Evolutionary conservation across 2,329 filamentous ascomycete genomes (phyloP), one percentile per base, ranked within the genome.

Genomic region (Monosporascus sp.): DNA sequence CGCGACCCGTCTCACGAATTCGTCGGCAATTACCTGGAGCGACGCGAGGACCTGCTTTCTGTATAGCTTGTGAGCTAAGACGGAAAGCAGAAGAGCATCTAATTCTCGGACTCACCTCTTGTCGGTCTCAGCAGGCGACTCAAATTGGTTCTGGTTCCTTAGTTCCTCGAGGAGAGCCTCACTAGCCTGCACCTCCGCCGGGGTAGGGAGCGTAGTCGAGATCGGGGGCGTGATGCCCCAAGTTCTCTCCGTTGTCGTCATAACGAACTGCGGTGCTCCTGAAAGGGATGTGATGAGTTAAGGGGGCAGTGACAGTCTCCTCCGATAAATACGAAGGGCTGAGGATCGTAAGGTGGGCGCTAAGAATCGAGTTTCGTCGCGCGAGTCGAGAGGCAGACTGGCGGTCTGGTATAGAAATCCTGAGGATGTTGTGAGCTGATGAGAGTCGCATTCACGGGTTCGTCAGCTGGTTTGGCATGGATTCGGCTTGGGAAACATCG

Each of bases 71-170:
- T 59, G 25, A 60, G 53, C 25, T 49, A 18, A n/a, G 50, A 20
- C 68, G 87, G 53, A 48, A 45, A 17, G 38, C 47, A 47, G 17
- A 36, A 20, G 50, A 51, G 36, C 17, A 46, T 11, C 3, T 35
- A 17, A 24, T 49, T 45, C 7, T 8, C 11, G 20, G 53, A 54
- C 71, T 56, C 73, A 90, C 89, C 92, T 87, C 70, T 89, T 90
- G 57, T 90, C 81, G 3, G 90, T 96, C 67, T 95, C 94, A 44
- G 89, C 80, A 15, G 85, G 81, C 50, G 83, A 84, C 72, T 97
- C 94, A 64, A 96, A 99, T 50, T 94, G 96, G 72, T 95, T 93
- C 72, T 97, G 89, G 41, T 79, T 79, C 69, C 90, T 90, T 56
- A 99, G 76, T 72, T 97, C 92, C 52, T 89, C 84, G 53, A 96